These are phyloP conservation scores for Pleurotus salmoneostramineus DNA, from an alignment of 768 basidiomycete species.

Conservation along the genomic window DNA sequence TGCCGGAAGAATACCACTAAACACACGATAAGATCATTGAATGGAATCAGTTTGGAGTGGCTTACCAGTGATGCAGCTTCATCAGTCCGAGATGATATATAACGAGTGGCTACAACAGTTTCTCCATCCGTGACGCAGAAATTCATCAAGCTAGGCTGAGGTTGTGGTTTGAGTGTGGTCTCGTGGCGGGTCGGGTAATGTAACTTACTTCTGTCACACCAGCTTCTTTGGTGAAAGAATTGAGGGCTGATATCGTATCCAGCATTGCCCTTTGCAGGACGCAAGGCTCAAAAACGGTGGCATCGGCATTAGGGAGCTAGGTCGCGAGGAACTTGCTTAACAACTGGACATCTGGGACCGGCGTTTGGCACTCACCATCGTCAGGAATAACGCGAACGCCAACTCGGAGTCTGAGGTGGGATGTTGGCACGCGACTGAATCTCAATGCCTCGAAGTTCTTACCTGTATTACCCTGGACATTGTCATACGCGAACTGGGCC, in stretches of 20 bases:
- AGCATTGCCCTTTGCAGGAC: conserved; percentile 83
- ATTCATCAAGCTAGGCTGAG: conserved; percentile 85
- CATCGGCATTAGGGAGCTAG: conserved; percentile 79
- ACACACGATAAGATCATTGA: neutral
- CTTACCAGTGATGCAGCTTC: conserved; percentile 88
- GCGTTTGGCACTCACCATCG: conserved; percentile 46
- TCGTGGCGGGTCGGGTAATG: too few relatives aligned
- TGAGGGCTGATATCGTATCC: conserved; percentile 79
- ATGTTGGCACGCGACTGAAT: neutral
- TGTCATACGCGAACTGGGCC: conserved; percentile 80
- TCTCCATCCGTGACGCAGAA: conserved; percentile 96
- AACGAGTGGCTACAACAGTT: conserved; percentile 90
- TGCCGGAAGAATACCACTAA: conserved; percentile 92
- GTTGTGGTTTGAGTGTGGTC: neutral
- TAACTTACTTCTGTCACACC: conserved; percentile 76
- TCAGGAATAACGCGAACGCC: conserved; percentile 91
- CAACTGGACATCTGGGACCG: neutral
- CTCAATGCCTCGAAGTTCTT: conserved; percentile 12
- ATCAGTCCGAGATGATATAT: conserved; percentile 87
- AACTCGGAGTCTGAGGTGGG: conserved; percentile 80
- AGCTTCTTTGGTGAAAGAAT: conserved; percentile 68
- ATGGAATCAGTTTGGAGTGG: conserved; percentile 7
- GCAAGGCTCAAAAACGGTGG: conserved; percentile 67
- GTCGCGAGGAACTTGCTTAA: conserved; percentile 6
- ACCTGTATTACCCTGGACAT: conserved; percentile 93